These are phyloP conservation scores for Gossypium bickii DNA, from an alignment of 345 rosid species.

Conservation along the genomic window DNA sequence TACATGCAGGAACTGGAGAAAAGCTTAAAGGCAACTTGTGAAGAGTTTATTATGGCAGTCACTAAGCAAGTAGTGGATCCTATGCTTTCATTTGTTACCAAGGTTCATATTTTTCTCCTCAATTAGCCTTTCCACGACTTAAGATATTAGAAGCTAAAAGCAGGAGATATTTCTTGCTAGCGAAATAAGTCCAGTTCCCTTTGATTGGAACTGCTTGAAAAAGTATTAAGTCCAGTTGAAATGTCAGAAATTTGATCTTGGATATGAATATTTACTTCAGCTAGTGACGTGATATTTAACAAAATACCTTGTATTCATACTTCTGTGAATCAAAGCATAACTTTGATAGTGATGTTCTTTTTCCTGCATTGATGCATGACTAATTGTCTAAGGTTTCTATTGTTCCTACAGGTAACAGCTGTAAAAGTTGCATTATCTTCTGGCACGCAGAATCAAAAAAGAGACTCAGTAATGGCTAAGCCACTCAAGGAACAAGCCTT, in stretches of 20 bases:
- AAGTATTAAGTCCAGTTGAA: neutral
- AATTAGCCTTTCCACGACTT: neutral
- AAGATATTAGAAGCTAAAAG: neutral
- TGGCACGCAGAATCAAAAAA: slow-evolving; percentile 53
- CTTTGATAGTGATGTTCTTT: neutral
- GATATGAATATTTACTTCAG: neutral
- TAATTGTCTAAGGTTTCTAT: slow-evolving; percentile 3
- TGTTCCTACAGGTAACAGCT: slow-evolving; percentile 67
- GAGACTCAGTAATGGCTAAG: slow-evolving; percentile 65
- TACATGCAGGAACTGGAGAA: slow-evolving; percentile 83
- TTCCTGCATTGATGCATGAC: neutral
- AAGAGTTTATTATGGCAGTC: slow-evolving; percentile 96
- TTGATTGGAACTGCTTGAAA: neutral
- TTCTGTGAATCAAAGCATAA: neutral
- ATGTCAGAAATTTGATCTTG: neutral
- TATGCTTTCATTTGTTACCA: slow-evolving; percentile 89
- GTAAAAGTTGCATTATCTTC: slow-evolving; percentile 73
- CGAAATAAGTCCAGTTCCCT: slow-evolving; percentile 3
- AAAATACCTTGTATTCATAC: neutral
- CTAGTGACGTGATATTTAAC: neutral
- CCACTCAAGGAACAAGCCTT: slow-evolving; percentile 96
- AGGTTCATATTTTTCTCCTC: slow-evolving; percentile 45
- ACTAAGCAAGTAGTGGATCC: slow-evolving; percentile 96
- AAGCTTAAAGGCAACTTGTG: slow-evolving; percentile 88
- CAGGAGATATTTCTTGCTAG: slow-evolving; percentile 4